Evolutionary conservation across 1,284 basidiomycete species (phyloP), one percentile per base, ranked within the genome.

Genomic region (Inonotus obliquus): DNA sequence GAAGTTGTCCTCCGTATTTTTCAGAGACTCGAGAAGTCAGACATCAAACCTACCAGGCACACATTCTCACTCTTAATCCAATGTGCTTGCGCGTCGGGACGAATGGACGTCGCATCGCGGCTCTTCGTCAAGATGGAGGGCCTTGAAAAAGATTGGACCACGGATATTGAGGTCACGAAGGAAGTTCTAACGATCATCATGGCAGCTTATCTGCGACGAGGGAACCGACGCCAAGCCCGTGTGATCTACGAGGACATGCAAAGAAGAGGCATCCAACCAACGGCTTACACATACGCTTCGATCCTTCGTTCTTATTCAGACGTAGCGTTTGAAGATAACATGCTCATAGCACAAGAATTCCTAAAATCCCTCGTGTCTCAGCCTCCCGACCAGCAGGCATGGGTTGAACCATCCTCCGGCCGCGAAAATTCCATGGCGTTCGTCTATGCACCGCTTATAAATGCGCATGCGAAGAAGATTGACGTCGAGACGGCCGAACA

Each of bases 101-200:
- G 81, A 54, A 84, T 96, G 80, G 76, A 79, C 27, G 72, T 84
- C 1, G 94, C 94, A 2, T 74, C 79, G 60, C 79, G 86, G 13
- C 77, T 97, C 19, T 90, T 91, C 68, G 71, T 74, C 32, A 81
- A 90, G 70, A 84, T 95, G 82, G 84, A 87, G 65, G 67, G 70
- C 14, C 69, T 77, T 14, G 67, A 77, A 48, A 66, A 72, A 55
- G 66, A 73, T 2, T 72, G 73, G 67, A 69, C 75, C 45, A 72
- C 73, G n/a, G 70, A 77, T 41, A 62, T 83, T 27, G 69, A 76
- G 51, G 70, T 85, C 61, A 83, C 81, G 63, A 75, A 78, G 45
- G 89, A 87, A 69, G 79, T 89, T 54, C 82, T 93, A 65, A 94
- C 93, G n/a, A 89, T 94, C 70, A 76, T 98, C 67, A 89, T 98